Base-by-base conservation (phyloP, 352 stramenopile genomes). In the Plasmopara viticola region DNA sequence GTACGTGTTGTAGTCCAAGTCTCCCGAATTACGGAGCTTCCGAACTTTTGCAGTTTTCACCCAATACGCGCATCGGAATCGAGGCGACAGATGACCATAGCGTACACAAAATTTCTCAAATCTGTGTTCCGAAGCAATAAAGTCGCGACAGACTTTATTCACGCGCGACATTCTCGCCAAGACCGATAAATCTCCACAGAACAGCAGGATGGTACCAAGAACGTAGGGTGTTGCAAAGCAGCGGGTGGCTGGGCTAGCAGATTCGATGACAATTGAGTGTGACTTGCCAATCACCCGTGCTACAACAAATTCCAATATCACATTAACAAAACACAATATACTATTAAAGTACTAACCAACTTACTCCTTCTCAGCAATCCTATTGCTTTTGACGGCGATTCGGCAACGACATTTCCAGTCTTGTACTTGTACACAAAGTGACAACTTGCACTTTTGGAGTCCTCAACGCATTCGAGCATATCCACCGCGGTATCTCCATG, bases 71-170 rank as follows among this genome's bases (percentile, higher is more conserved):
- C 88, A 77, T 31, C 84, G 84, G 5, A 83, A 52, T 45, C 55
- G 60, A 13, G 69, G 49, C 5, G 77, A 61, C 17, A 92, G 63
- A 2, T 77, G 66, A n/a, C 81, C 81, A 41, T 88, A 90, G 10
- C 84, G 81, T 9, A 92, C 79, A 49, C 78, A 90, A 60, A 89
- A 94, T n/a, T 78, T 83, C 60, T 75, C 85, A n/a, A 94, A 38
- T 7, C 68, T 67, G 37, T 61, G 60, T 44, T 94, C 84, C 0
- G 77, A 79, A 0, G 62, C 58, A 29, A 90, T 78, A 57, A 90
- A 90, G 12, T 72, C 60, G 13, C 67, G 72, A 49, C 70, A 84
- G 6, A 60, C 51, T 48, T 55, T 55, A 56, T 89, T 92, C 42
- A 94, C 70, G 14, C 60, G 56, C 42, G 68, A 70, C 43, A 87